phyloP scores from a whole-genome alignment of 306 rosid genomes.

The Quercus engelmannii region DNA sequence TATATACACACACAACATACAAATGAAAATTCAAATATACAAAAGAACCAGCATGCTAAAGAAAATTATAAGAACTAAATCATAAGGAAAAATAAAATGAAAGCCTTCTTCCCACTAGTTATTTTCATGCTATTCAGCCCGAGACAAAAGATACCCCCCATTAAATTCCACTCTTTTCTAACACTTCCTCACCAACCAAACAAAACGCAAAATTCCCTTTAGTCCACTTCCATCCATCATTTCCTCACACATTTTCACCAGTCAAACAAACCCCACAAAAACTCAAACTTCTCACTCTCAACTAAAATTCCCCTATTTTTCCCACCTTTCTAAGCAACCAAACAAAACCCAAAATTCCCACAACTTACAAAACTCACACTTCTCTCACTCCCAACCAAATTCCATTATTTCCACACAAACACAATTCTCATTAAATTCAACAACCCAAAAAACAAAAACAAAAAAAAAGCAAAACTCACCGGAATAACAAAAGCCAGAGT shows the following conservation, averaged over 20 bases:
- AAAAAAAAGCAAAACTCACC: constrained; percentile 38
- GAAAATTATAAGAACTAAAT: neutral
- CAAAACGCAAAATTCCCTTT: neutral
- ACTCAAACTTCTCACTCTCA: neutral
- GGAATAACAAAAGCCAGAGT: constrained; percentile 86
- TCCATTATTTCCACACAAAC: neutral
- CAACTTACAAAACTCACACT: neutral
- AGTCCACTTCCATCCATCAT: no score
- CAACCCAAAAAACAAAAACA: neutral
- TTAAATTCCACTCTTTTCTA: neutral
- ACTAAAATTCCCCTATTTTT: neutral
- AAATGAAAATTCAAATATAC: neutral
- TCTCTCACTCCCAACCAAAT: neutral
- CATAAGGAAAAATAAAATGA: neutral
- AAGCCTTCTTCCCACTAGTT: neutral
- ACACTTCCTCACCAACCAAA: neutral
- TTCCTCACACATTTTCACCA: no score
- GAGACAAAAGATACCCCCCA: neutral
- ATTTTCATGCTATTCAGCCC: neutral
- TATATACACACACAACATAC: neutral
- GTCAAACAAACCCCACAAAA: no score
- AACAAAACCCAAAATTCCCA: neutral
- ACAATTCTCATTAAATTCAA: neutral
- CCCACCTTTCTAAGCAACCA: neutral
- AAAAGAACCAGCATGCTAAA: neutral